Base-by-base conservation (phyloP, 768 basidiomycete genomes). In the Calocera cornea region DNA sequence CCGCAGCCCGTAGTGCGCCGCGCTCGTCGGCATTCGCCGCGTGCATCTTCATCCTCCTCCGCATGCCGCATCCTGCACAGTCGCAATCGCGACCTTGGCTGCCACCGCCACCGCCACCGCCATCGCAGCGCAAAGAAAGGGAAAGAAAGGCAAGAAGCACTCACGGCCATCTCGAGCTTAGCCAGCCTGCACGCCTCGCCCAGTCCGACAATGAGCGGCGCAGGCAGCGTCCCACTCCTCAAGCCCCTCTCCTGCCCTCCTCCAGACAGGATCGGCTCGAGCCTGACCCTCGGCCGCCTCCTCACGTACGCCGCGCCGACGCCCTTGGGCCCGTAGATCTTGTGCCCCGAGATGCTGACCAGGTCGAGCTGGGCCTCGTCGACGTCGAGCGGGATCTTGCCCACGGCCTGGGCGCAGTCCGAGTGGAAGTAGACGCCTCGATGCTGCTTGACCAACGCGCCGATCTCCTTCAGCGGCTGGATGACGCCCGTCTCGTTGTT, bases 401-500 rank as follows among this genome's bases (percentile, higher is more conserved):
- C 93, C 33, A 86, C 86, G 2, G 94, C 95, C 76, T 99, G 97
- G 0, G 97, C 97, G 31, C 92, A 95, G 76, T 99, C 97, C 22
- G 97, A 95, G 78, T 99, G 97, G 82, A 99, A 87, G 77, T 92
- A 89, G 19, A 95, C 83, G 16, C 93, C 92, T 68, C 90, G 87
- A 74, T 95, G 87, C 77, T 91, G 89, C 74, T 88, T 87, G 34
- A 89, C 75, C 38, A 95, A 83, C 1, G 85, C 84, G 34, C 95
- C 95, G 67, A 99, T 99, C 75, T 97, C 93, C 75, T 91, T 89
- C 70, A 98, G 82, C 1, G 97, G 97, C 74, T 98, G 97, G 66
- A 99, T 97, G 70, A 97, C 95, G 27, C 97, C 97, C 2, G 94
- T 98, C 79, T 99, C 97, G 77, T 99, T 99, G 80, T 99, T 99